Evolutionary conservation across 2,329 filamentous ascomycete species (phyloP), one percentile per base, ranked within the genome.

Genomic region (Helotiales sp.): DNA sequence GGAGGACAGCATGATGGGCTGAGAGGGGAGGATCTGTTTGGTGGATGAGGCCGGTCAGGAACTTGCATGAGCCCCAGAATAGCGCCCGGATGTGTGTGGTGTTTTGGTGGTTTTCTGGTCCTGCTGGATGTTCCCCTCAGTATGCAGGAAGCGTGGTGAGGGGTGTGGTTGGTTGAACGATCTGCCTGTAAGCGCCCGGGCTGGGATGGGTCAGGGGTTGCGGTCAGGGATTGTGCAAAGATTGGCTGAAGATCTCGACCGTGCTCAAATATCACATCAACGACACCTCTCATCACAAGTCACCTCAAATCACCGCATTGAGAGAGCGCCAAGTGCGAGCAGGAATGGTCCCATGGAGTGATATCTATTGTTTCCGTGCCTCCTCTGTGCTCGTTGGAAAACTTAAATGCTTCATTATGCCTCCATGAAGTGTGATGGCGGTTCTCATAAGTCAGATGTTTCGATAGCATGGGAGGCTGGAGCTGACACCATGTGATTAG

Each of bases 21-120:
- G 25, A 36, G 33, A 44, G 33, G 36, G 17, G 15, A 27, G 31
- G 40, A 24, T 55, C 22, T 56, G 47, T 55, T 33, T 59, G 60
- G 58, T 48, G 42, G 49, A 48, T 8, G 29, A 42, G 54, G 38
- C 24, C 52, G 46, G 52, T 31, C 59, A 57, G 61, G 64, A 62
- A 65, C 61, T 17, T 61, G 66, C 66, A 68, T 64, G 55, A 61
- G 22, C 9, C 19, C 54, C 27, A 56, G 57, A 64, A 63, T 61
- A 66, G 65, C 60, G 61, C 59, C 40, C 29, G 54, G 53, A 34
- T 49, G 40, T 57, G 61, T 60, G 61, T 60, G 59, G 54, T 31
- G 17, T 17, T 30, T 24, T 42, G 53, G 33, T 30, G 22, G 30
- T n/a, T n/a, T 19, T 24, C 5, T 2, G 19, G 10, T 22, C 29